A percentile compares a stretch with the other conserved stretches of the same genome.
Evolutionary conservation across 108 stramenopile genomes (phyloP).

Genomic region (Seminavis robusta): DNA sequence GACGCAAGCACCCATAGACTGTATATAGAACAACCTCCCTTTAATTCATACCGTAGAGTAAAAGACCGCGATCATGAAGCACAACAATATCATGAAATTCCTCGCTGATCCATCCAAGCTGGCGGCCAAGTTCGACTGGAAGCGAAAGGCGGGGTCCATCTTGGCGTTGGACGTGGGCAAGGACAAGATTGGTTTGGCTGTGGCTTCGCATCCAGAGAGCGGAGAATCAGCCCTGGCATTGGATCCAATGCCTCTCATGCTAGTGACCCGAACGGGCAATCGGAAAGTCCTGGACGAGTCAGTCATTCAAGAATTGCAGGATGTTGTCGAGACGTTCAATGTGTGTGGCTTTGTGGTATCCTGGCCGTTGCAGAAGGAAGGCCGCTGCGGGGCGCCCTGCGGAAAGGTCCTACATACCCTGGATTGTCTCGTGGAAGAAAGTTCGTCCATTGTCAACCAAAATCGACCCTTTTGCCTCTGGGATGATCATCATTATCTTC

Average conservation of each 20-base stretch:
- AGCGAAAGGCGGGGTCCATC: background rate
- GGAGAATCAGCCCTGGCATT: background rate
- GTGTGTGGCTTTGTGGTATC: slow-evolving; percentile 25
- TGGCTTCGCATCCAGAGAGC: slow-evolving; percentile 17
- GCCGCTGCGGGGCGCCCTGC: slow-evolving; percentile 13
- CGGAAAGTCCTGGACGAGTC: background rate
- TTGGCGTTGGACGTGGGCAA: slow-evolving; percentile 7
- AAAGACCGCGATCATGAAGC: no score
- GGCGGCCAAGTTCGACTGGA: slow-evolving; percentile 22
- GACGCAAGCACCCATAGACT: no score
- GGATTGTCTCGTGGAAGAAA: slow-evolving; percentile 12
- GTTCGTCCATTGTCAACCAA: slow-evolving; percentile 1
- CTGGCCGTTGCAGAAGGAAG: slow-evolving; percentile 27
- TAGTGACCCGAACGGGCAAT: background rate
- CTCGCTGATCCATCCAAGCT: slow-evolving; percentile 12
- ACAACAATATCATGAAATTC: no score
- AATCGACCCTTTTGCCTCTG: slow-evolving; percentile 23
- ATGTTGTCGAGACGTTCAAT: slow-evolving; percentile 7
- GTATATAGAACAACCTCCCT: no score
- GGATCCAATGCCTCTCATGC: background rate
- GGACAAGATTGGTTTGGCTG: slow-evolving; percentile 10
- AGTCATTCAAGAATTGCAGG: slow-evolving; percentile 6
- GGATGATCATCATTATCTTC: slow-evolving; percentile 6
- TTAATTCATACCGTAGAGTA: no score
- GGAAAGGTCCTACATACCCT: slow-evolving; percentile 23